phyloP scores from a whole-genome alignment of 1,284 basidiomycete species.

The Cystobasidiaceae sp. region DNA sequence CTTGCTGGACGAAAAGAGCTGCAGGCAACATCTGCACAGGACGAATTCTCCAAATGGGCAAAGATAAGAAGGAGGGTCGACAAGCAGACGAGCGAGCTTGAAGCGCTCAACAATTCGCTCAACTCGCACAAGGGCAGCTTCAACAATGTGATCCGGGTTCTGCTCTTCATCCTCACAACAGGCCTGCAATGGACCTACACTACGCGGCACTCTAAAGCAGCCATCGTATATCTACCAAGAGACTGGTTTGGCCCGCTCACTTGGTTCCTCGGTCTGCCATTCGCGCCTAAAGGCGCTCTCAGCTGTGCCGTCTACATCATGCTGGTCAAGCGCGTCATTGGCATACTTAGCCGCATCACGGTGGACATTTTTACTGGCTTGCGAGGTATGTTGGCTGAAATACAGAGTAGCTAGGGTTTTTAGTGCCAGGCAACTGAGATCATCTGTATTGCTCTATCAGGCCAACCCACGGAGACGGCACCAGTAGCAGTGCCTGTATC shows the following conservation, averaged over 20 bases:
- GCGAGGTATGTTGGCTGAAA: slow-evolving; percentile 1
- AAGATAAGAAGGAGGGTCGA: slow-evolving; percentile 85
- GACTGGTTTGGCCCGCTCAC: slow-evolving; percentile 78
- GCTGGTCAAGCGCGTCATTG: slow-evolving; percentile 25
- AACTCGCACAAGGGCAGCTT: slow-evolving; percentile 44
- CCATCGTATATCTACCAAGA: slow-evolving; percentile 85
- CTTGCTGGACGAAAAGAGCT: slow-evolving; percentile 77
- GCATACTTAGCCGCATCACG: not conserved
- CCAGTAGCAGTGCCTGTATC: slow-evolving; percentile 25
- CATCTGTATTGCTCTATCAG: too few species aligned
- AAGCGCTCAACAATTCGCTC: slow-evolving; percentile 60
- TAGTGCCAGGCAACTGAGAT: too few species aligned
- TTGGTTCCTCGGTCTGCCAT: slow-evolving; percentile 74
- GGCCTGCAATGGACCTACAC: slow-evolving; percentile 74
- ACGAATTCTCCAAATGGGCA: slow-evolving; percentile 98
- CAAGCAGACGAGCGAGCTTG: slow-evolving; percentile 87
- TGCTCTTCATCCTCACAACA: slow-evolving; percentile 74
- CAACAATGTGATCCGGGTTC: slow-evolving; percentile 63
- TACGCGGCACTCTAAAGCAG: slow-evolving; percentile 78
- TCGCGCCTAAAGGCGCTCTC: slow-evolving; percentile 63
- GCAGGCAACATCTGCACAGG: slow-evolving; percentile 83
- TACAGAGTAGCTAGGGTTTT: too few species aligned
- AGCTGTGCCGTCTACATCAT: slow-evolving; percentile 23
- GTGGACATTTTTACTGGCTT: slow-evolving; percentile 5
- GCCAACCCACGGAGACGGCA: slow-evolving; percentile 8